Base-by-base conservation (phyloP, 305 asterid species). In the Stenogyne calaminthoides region DNA sequence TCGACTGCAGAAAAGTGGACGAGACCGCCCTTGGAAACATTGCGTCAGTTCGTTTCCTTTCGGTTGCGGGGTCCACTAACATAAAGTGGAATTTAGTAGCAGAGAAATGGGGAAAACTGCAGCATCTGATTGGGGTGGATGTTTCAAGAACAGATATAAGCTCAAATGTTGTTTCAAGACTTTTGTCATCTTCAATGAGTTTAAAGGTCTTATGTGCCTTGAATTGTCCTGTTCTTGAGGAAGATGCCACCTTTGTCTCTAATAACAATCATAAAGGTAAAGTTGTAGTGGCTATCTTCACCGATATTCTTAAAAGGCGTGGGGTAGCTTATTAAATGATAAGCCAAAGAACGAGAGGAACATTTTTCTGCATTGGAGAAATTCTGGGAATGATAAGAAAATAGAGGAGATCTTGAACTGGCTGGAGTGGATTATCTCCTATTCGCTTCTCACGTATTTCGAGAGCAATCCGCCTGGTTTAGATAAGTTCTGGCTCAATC, bases 361-460 rank as follows among this genome's bases (percentile, higher is more conserved):
- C 71, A 67, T 80, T 71, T 91, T 91, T 81, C 55, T 84, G 79
- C 82, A 84, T 39, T 85, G 88, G 96, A 83, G 84, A 78, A 77
- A 79, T 67, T 81, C 64, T 70, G 81, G 51, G 51, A 84, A 83
- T 82, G 87, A 87, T 59, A 82, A 78, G 69, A 83, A 84, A 54
- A 68, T 74, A 74, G 88, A 81, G 49, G 95, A 82, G 70, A 78
- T 86, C 44, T 80, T 92, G 92, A 80, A 78, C 76, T 94, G 99
- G 98, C 85, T 94, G 64, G 99, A 94, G 72, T 86, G 97, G 95
- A 74, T 83, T 51, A 85, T 94, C 74, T 88, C 91, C 67, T 88
- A 83, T 84, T 83, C 97, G 9, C 97, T 94, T 81, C 79, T 94
- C n/a, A 78, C 96, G 97, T 65, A 74, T 94, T 83, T 93, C 98